Evolutionary conservation across 2,329 filamentous ascomycete genomes (phyloP), one percentile per base, ranked within the genome.

Genomic region (Diaporthe velutina): DNA sequence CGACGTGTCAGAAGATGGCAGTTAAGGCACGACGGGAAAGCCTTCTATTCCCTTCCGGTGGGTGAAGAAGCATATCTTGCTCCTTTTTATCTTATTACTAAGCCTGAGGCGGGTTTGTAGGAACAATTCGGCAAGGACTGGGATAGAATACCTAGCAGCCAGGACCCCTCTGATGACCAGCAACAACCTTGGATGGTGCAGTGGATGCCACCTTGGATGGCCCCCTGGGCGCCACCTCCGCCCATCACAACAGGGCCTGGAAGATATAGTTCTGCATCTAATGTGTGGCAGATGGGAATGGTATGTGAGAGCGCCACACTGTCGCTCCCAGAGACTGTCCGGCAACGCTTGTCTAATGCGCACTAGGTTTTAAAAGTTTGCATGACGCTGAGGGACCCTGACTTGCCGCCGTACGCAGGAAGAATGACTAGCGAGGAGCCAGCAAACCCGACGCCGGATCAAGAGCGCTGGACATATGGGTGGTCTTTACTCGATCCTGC

Each of bases 251-350:
- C 70, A 1, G 70, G 70, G 0, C 70, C 70, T 19, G 70, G 42
- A 9, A 48, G 70, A 28, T 71, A 61, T n/a, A 52, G n/a, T 13
- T 38, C 42, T 17, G 45, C 40, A 15, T 74, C 73, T 4, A 74
- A 74, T 19, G 48, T 74, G 38, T 74, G 73, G 73, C 73, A 74
- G 0, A 17, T 74, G 2, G 73, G 57, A 42, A 66, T 74, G 73
- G 73, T 74, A 25, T 22, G 73, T 13, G 28, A 19, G 5, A 58
- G 3, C 22, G 6, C 4, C 25, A n/a, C 5, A 33, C n/a, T 22
- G 4, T 4, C 25, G 2, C 7, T 15, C 3, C 3, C 22, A 10
- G 10, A 17, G n/a, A 33, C 2, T n/a, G 1, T 22, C 22, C 9
- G 10, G 4, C 28, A 25, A 6, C 15, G 3, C 40, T 71, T 38